Base-by-base conservation (phyloP, 2,329 filamentous ascomycete genomes). In the Fusarium sp. region DNA sequence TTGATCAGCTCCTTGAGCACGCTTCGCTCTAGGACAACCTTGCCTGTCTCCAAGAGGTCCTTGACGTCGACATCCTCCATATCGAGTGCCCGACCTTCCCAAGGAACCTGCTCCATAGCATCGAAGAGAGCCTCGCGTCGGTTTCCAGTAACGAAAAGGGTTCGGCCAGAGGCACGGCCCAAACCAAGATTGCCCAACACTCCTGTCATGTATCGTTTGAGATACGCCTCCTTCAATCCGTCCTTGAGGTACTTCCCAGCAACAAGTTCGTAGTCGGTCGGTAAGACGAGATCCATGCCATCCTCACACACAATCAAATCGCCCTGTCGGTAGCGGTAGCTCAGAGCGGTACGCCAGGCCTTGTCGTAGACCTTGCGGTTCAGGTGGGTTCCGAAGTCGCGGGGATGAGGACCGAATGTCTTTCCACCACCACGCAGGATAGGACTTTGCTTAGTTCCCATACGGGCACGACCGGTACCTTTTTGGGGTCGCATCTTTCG, bases 281-380 rank as follows among this genome's bases (percentile, higher is more conserved):
- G 86, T 71, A 88, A 75, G 13, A 80, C 78, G 64, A 97, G 87
- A 70, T 94, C 90, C 82, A 93, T 87, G 42, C 89, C 88, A 76
- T 94, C 91, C 76, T 95, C 91, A 75, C 96, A 90, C 44, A 99
- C 89, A 71, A 98, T 84, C 75, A 99, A 83, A 83, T 98, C 93
- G 51, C 94, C 96, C 72, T 90, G 89, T 71, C 91, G 87, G 82
- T 96, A 98, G 65, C 96, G 90, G 84, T 97, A 97, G 77, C 92
- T 96, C 71, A 99, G 86, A 13, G 96, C 96, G 45, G 92, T 98
- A 78, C 96, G 90, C 93, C 94, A 98, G 12, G 96, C 96, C 75
- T 97, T 86, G 81, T 98, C 94, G 83, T 99, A 99, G 49, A 97
- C 89, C 84, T 98, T 98, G 78, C 87, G 87, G 75, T 92, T 94